These are phyloP conservation scores for Helianthus annuus DNA, from an alignment of 129 eudicot species.

Conservation along the genomic window DNA sequence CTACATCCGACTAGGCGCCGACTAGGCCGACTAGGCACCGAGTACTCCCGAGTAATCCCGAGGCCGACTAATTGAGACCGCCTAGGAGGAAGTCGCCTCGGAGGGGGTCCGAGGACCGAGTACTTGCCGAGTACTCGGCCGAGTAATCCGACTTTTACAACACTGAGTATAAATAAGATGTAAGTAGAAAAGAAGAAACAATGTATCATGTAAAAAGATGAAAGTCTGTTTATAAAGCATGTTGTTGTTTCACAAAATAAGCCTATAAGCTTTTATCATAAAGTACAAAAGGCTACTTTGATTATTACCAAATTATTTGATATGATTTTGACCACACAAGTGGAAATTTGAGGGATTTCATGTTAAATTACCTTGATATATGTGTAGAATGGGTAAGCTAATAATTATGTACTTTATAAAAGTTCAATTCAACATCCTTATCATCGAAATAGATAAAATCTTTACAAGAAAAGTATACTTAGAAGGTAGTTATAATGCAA, in stretches of 20 bases:
- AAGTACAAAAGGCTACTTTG: constrained; percentile 33
- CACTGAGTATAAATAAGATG: neutral
- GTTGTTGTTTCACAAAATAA: constrained; percentile 41
- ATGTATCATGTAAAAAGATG: constrained; percentile 17
- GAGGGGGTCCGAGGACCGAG: no score
- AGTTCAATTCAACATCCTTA: neutral
- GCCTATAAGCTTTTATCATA: constrained; percentile 37
- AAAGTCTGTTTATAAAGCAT: constrained; percentile 4
- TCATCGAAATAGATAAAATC: constrained; percentile 23
- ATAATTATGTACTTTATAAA: neutral
- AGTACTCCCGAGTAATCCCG: no score
- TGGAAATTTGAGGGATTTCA: constrained; percentile 17
- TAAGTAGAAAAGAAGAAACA: neutral
- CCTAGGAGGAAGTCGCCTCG: no score
- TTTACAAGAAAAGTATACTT: neutral
- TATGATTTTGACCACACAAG: constrained; percentile 15
- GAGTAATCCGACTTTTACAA: no score
- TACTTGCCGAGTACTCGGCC: no score
- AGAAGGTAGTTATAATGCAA: constrained; percentile 25
- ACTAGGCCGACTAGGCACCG: no score
- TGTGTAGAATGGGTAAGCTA: constrained; percentile 7
- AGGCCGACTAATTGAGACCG: no score
- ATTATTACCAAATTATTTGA: constrained; percentile 26
- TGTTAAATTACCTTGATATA: constrained; percentile 11
- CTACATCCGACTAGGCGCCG: no score